These are phyloP conservation scores for Acanthamoeba triangularis DNA, from an alignment of 208 protist genomes.

Conservation along the genomic window DNA sequence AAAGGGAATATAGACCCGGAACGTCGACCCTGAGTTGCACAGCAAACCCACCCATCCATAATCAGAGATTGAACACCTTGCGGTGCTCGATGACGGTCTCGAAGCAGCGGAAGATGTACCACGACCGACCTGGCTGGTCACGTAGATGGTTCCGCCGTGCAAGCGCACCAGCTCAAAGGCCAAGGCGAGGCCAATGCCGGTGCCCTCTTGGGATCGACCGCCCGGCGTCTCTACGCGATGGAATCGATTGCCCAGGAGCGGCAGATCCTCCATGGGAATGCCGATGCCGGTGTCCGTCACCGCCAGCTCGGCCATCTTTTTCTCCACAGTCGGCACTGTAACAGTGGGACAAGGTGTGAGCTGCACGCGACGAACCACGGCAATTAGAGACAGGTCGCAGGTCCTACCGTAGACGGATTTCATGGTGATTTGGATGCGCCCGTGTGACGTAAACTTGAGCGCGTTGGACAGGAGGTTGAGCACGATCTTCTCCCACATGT, in stretches of 20 bases:
- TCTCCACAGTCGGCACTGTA: neutral
- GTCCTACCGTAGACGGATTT: too few species aligned
- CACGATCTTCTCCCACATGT: slow-evolving; percentile 83
- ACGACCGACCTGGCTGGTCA: slow-evolving; percentile 35
- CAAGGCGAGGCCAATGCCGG: slow-evolving; percentile 73
- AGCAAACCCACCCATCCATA: neutral
- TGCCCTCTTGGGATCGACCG: slow-evolving; percentile 63
- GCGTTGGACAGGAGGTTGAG: slow-evolving; percentile 81
- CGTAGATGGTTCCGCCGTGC: slow-evolving; percentile 74
- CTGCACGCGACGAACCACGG: neutral
- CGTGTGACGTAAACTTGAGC: slow-evolving; percentile 80
- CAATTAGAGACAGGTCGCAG: too few species aligned
- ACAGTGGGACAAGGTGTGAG: neutral
- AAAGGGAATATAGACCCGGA: slow-evolving; percentile 24
- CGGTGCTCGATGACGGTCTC: too few species aligned
- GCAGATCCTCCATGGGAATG: slow-evolving; percentile 72
- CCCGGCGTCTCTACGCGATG: slow-evolving; percentile 68
- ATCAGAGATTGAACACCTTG: too few species aligned
- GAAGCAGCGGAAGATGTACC: neutral
- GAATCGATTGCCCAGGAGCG: slow-evolving; percentile 61
- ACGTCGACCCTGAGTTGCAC: slow-evolving; percentile 21
- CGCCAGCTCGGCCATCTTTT: slow-evolving; percentile 19
- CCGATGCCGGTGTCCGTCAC: slow-evolving; percentile 78
- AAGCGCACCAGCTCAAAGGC: slow-evolving; percentile 75
- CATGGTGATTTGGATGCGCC: slow-evolving; percentile 32